These are phyloP conservation scores for Novymonas esmeraldas DNA, from an alignment of 208 protist species.

Conservation along the genomic window DNA sequence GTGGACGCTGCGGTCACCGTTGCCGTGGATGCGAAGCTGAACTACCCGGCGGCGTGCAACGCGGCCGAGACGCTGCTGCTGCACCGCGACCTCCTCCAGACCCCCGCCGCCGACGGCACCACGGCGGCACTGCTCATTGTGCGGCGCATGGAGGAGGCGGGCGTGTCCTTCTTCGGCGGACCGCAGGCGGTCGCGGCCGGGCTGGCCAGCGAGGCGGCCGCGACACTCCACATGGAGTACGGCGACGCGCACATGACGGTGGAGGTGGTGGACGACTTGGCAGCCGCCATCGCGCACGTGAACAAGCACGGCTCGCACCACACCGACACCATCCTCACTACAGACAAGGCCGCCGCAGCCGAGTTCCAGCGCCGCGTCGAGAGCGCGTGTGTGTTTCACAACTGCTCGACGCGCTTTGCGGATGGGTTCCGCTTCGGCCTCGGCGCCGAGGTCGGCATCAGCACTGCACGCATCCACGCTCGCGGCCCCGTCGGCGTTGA, in stretches of 20 bases:
- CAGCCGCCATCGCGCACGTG: constrained; percentile 88
- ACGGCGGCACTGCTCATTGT: constrained; percentile 41
- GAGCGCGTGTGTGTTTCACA: constrained; percentile 93
- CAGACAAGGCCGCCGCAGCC: constrained; percentile 41
- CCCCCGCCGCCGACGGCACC: constrained; percentile 8
- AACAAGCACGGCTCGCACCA: constrained; percentile 85
- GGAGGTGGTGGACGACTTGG: constrained; percentile 45
- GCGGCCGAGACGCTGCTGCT: constrained; percentile 93
- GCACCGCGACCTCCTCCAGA: constrained; percentile 42
- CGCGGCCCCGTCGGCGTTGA: constrained; percentile 94
- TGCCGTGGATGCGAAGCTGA: constrained; percentile 88
- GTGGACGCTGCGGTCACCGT: constrained; percentile 59
- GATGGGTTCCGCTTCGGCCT: constrained; percentile 93
- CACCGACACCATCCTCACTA: constrained; percentile 91
- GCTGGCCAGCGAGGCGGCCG: constrained; percentile 21
- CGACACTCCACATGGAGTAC: constrained; percentile 66
- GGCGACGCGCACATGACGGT: constrained; percentile 54
- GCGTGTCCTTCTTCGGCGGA: constrained; percentile 59
- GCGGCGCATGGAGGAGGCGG: constrained; percentile 38
- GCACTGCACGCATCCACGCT: constrained; percentile 89
- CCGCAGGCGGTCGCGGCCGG: constrained; percentile 34
- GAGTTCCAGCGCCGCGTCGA: constrained; percentile 74
- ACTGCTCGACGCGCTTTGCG: constrained; percentile 91
- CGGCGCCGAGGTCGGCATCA: constrained; percentile 95
- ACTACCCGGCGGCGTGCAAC: constrained; percentile 96